Conservation (phyloP, 2,329 filamentous ascomycete genomes). For the Colletotrichum ledebouriae region DNA sequence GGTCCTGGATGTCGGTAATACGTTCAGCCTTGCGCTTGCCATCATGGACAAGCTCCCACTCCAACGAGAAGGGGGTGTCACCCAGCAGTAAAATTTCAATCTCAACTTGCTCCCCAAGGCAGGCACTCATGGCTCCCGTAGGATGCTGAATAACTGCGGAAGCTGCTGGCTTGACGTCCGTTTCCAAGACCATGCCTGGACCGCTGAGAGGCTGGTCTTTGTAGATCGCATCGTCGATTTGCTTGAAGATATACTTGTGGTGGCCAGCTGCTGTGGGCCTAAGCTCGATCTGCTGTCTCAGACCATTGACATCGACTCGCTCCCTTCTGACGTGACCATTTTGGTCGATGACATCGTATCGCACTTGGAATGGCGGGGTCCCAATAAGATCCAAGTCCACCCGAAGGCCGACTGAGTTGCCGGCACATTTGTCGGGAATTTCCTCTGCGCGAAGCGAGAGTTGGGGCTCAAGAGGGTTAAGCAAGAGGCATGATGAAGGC, state of each 20-base stretch:
- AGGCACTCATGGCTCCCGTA: constrained; percentile 73
- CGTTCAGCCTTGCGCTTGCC: constrained; percentile 83
- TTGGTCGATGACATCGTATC: constrained; percentile 79
- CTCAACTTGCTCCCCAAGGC: constrained; percentile 84
- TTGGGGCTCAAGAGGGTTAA: constrained; percentile 91
- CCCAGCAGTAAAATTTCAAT: constrained; percentile 83
- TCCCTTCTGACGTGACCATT: constrained; percentile 60
- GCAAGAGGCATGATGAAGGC: constrained; percentile 90
- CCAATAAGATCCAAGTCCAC: constrained; percentile 92
- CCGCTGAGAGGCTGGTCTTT: constrained; percentile 72
- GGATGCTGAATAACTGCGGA: constrained; percentile 77
- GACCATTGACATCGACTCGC: constrained; percentile 67
- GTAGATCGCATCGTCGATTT: constrained; percentile 88
- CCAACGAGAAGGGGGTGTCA: constrained; percentile 87
- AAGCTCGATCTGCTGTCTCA: constrained; percentile 87
- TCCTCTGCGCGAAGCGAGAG: constrained; percentile 81
- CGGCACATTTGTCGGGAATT: constrained; percentile 94
- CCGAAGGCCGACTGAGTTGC: constrained; percentile 89
- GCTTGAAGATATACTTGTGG: constrained; percentile 88
- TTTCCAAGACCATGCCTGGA: constrained; percentile 76
- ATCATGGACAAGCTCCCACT: constrained; percentile 93
- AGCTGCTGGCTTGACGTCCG: constrained; percentile 93
- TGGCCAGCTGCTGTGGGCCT: constrained; percentile 84
- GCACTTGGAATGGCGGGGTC: constrained; percentile 89
- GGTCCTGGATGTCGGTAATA: constrained; percentile 72